These are phyloP conservation scores for Pichia sp. DNA, from an alignment of 1,139 yeast species.

Conservation along the genomic window DNA sequence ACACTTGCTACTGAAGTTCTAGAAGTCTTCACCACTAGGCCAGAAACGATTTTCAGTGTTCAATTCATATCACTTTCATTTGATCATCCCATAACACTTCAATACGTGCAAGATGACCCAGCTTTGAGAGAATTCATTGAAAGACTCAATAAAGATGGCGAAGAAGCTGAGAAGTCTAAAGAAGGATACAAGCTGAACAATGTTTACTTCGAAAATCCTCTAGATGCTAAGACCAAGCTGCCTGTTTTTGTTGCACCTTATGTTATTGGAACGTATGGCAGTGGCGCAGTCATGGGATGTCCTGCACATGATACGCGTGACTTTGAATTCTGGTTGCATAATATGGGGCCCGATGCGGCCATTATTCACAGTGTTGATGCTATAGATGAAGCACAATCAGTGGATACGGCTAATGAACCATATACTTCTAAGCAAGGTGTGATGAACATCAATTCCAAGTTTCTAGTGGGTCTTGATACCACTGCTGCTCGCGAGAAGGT, in stretches of 20 bases:
- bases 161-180: conserved; percentile 35
- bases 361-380: conserved; percentile 43
- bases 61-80: conserved; percentile 75
- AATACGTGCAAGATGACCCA: conserved; percentile 31
- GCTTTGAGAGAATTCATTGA: conserved; percentile 42
- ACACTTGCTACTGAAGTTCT: conserved; percentile 25
- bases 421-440: conserved; percentile 47
- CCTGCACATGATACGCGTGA: conserved; percentile 92
- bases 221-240: conserved; percentile 34
- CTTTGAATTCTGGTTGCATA: conserved; percentile 65
- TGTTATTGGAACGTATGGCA: conserved; percentile 75
- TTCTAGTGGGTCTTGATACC: conserved; percentile 42
- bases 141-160: conserved; percentile 26
- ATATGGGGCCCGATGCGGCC: conserved; percentile 39
- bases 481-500: conserved; percentile 48
- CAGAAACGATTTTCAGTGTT: conserved; percentile 78
- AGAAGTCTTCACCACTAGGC: conserved; percentile 74
- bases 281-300: conserved; percentile 96
- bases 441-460: conserved; percentile 44
- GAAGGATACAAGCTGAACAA: conserved; percentile 50
- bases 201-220: conserved; percentile 54
- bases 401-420: conserved; percentile 37
- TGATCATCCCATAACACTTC: conserved; percentile 54
- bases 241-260: conserved; percentile 91
- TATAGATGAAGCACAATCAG: conserved; percentile 1